Evolutionary conservation across 2,329 filamentous ascomycete species (phyloP), one percentile per base, ranked within the genome.

Genomic region (Beauveria bassiana): DNA sequence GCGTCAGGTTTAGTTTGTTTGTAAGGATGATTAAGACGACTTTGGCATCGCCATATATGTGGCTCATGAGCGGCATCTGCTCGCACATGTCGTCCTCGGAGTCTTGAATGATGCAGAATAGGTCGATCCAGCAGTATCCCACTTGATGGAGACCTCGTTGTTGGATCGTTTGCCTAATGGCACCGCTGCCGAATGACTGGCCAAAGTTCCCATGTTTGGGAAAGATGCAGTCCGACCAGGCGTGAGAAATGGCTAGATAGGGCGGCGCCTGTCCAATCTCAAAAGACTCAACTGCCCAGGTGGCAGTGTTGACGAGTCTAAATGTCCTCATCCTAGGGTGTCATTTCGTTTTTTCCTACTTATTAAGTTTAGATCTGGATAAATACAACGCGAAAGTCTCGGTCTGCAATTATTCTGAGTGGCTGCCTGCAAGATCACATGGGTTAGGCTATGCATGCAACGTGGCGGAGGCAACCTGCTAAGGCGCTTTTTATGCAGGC

Each of bases 51-150:
- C 53, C 40, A 18, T 56, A 56, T 9, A 56, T 56, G 42, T 20
- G 26, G 26, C 53, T 22, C 53, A 56, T 56, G 26, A 56, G 53
- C 18, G 53, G 53, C 4, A 56, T 56, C 42, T 56, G 53, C 40
- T 45, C 53, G 42, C 53, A 56, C 26, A 56, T 46, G 26, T 56
- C 53, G 5, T 56, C 40, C 8, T 56, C 53, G 14, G 53, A 56
- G 53, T 56, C 53, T 45, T 56, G 53, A 1, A 56, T 43, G 53
- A 56, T 56, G 53, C 53, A 56, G 40, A 56, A 56, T 14, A 56
- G 53, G 53, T 56, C 53, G 53, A 56, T 31, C 53, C 53, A 56
- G 53, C 53, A 56, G 26, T 56, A 42, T 18, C 40, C 18, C 40
- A 56, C 28, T 2, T 56, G 40, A 12, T 26, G 6, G 20, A 56